phyloP scores from a whole-genome alignment of 768 basidiomycete genomes.

The Termitomyces sp. region DNA sequence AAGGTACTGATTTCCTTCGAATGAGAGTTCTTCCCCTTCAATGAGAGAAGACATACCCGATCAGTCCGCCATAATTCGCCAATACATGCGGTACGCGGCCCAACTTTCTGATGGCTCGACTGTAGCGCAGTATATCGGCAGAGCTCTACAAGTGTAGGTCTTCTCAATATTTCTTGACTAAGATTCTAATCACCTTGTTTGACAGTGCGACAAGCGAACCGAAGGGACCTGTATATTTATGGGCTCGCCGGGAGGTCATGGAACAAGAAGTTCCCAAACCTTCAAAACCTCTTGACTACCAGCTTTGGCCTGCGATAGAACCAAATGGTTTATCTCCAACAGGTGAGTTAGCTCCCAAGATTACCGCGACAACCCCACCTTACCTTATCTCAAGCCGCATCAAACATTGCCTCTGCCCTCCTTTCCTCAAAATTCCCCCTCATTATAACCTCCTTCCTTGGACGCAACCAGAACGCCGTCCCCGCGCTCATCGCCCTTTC shows the following conservation, averaged over 20 bases:
- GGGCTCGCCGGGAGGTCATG: constrained; percentile 67
- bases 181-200: not conserved
- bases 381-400: constrained; percentile 21
- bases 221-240: constrained; percentile 70
- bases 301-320: constrained; percentile 50
- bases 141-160: constrained; percentile 63
- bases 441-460: constrained; percentile 61
- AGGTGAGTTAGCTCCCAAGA: constrained; percentile 17
- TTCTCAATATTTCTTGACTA: not conserved
- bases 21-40: not conserved
- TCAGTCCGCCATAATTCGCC: constrained; percentile 64
- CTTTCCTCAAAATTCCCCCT: constrained; percentile 47
- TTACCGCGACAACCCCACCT: not conserved
- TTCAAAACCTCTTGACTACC: constrained; percentile 18
- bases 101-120: constrained; percentile 55
- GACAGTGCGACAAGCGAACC: constrained; percentile 63
- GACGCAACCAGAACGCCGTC: constrained; percentile 47
- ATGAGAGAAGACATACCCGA: constrained; percentile 54
- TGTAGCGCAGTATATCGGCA: constrained; percentile 43
- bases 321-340: constrained; percentile 39
- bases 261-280: constrained; percentile 52
- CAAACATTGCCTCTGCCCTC: constrained; percentile 43
- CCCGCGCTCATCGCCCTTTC: constrained; percentile 43
- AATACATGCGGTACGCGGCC: constrained; percentile 66
- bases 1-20: constrained; percentile 35